A percentile compares a stretch with the other conserved stretches of the same genome.
Evolutionary conservation across 2,329 filamentous ascomycete species (phyloP).

Genomic region (Paracoccidioides brasiliensis): DNA sequence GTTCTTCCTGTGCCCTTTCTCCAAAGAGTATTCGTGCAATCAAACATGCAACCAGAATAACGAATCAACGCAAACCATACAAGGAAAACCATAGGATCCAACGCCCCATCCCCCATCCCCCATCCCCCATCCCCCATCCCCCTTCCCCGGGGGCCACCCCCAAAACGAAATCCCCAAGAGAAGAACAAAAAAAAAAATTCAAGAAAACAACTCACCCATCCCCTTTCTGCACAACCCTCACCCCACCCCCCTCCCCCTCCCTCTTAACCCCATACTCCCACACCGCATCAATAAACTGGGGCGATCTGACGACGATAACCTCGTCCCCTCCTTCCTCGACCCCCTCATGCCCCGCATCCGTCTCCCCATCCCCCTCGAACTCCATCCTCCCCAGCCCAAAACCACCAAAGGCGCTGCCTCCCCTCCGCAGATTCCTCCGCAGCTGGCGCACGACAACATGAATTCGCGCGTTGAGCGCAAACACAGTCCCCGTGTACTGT

Average conservation of each 20-base stretch:
- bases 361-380: slow-evolving; percentile 25
- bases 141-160: no score
- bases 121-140: no score
- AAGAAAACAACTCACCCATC: slow-evolving; percentile 20
- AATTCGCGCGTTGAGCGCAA: slow-evolving; percentile 51
- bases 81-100: no score
- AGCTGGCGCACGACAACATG: slow-evolving; percentile 46
- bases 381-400: slow-evolving; percentile 12
- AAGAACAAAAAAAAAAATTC: slow-evolving; percentile 34
- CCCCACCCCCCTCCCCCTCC: slow-evolving; percentile 59
- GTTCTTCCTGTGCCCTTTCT: no score
- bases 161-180: slow-evolving; percentile 62
- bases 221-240: slow-evolving; percentile 57
- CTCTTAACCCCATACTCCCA: slow-evolving; percentile 79
- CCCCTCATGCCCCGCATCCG: neutral
- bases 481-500: slow-evolving; percentile 61
- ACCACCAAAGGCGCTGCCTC: neutral
- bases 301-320: slow-evolving; percentile 76
- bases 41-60: no score
- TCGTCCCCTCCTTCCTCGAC: slow-evolving; percentile 31
- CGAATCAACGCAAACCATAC: no score
- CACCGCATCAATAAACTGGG: slow-evolving; percentile 74
- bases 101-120: no score
- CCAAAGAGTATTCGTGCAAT: no score
- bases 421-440: slow-evolving; percentile 20